Conservation (phyloP, 306 rosid species). For the Vigna hirtella region DNA sequence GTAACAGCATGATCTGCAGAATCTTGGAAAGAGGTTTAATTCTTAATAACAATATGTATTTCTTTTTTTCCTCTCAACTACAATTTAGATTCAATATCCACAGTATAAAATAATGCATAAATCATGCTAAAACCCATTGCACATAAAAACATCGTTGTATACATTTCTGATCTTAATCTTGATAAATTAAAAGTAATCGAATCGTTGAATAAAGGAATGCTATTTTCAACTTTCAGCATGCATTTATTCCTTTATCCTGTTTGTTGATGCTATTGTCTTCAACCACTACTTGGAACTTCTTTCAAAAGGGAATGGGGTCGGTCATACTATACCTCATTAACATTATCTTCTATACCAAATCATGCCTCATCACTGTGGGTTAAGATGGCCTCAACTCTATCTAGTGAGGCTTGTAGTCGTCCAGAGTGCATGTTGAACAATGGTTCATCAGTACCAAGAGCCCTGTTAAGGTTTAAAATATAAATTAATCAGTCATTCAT, state of each 20-base stretch:
- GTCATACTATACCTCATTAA: constrained; percentile 53
- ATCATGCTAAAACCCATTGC: neutral
- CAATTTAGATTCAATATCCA: constrained; percentile 14
- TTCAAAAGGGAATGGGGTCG: constrained; percentile 14
- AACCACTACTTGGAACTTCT: constrained; percentile 21
- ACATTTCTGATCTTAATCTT: constrained; percentile 24
- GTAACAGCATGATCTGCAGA: neutral
- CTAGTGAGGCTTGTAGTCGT: constrained; percentile 83
- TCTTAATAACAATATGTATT: constrained; percentile 4
- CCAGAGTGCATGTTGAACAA: constrained; percentile 93
- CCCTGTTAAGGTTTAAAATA: constrained; percentile 57
- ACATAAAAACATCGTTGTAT: constrained; percentile 12
- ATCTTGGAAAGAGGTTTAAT: neutral
- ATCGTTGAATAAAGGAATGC: neutral
- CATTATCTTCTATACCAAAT: constrained; percentile 22
- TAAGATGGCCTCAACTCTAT: constrained; percentile 87
- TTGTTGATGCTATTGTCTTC: neutral
- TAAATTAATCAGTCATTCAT: constrained; percentile 32
- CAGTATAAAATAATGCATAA: constrained; percentile 29
- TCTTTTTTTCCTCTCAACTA: neutral
- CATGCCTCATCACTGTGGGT: constrained; percentile 66
- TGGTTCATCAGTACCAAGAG: constrained; percentile 84
- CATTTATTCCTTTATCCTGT: constrained; percentile 11
- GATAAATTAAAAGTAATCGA: constrained; percentile 5
- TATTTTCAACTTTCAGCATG: constrained; percentile 32